Conservation (phyloP, 257 asterid species). For the Scutellaria baicalensis region DNA sequence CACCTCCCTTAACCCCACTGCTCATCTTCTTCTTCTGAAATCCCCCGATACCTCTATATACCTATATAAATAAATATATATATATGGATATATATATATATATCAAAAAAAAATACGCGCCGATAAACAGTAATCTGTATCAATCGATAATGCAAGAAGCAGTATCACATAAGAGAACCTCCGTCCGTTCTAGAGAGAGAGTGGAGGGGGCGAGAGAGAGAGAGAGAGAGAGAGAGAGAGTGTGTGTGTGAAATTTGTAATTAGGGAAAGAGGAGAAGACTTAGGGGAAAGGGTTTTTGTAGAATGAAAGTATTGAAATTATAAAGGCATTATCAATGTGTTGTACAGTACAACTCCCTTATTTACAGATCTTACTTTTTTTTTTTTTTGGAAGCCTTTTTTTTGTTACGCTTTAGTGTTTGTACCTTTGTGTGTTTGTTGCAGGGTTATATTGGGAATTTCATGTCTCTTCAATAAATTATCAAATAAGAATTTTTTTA, state of each 20-base stretch:
- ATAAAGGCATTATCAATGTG: background rate
- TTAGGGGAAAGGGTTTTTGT: slow-evolving; percentile 32
- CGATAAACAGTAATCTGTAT: background rate
- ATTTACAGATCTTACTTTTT: background rate
- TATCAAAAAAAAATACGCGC: slow-evolving; percentile 13
- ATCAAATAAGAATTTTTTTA: too few species aligned
- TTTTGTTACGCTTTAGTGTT: background rate
- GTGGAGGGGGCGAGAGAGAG: background rate
- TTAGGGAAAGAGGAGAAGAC: slow-evolving; percentile 30
- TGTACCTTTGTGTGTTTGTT: background rate
- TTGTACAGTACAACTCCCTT: background rate
- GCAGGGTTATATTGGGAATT: background rate
- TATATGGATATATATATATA: background rate
- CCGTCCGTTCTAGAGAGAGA: slow-evolving; percentile 9
- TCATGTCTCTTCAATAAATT: background rate
- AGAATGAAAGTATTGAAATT: slow-evolving; percentile 16
- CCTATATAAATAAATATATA: slow-evolving; percentile 2
- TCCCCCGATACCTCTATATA: slow-evolving; percentile 22
- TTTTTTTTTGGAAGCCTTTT: background rate
- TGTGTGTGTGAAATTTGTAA: slow-evolving; percentile 21
- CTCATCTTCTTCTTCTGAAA: slow-evolving; percentile 48
- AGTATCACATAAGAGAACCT: background rate
- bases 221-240: background rate
- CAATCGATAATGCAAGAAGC: slow-evolving; percentile 9
- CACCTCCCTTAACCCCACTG: slow-evolving; percentile 64